These are phyloP conservation scores for Triangularia verruculosa DNA, from an alignment of 2,329 filamentous ascomycete species.

Conservation along the genomic window DNA sequence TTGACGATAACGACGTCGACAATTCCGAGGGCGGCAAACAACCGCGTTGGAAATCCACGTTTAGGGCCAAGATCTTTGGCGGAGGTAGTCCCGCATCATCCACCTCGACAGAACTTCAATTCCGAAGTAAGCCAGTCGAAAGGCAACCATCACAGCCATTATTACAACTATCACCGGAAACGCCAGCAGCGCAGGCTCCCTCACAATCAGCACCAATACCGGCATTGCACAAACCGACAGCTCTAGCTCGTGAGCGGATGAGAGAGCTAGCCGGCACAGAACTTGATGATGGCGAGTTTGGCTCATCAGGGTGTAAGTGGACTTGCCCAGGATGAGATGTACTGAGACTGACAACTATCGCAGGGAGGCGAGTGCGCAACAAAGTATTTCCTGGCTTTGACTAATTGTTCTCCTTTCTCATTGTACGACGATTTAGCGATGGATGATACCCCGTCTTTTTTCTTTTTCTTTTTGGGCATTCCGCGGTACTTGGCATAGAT, in stretches of 20 bases:
- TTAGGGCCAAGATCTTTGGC: conserved; percentile 25
- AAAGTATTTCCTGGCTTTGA: conserved; percentile 28
- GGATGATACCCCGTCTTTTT: conserved; percentile 25
- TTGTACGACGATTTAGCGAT: not conserved
- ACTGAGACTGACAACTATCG: conserved; percentile 10
- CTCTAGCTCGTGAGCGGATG: conserved; percentile 30
- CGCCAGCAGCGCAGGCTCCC: not conserved
- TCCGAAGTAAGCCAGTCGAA: not conserved
- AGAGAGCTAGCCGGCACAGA: conserved; percentile 29
- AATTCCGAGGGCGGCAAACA: conserved; percentile 21
- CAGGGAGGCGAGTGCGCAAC: conserved; percentile 25
- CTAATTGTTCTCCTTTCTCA: conserved; percentile 4
- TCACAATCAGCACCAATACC: not conserved
- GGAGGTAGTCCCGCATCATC: conserved; percentile 9
- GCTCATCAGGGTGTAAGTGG: conserved; percentile 26
- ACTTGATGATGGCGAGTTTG: conserved; percentile 21
- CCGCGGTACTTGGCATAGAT: not conserved
- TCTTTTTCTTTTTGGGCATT: not conserved
- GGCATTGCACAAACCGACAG: not conserved
- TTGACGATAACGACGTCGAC: conserved; percentile 41
- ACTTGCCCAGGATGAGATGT: not conserved
- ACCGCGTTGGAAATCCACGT: conserved; percentile 22
- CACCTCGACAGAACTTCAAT: conserved; percentile 23
- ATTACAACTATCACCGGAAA: not conserved
- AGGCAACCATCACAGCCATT: not conserved